Evolutionary conservation across 164 flowering plant species (phyloP).

Genomic region (Dillenia suffruticosa): DNA sequence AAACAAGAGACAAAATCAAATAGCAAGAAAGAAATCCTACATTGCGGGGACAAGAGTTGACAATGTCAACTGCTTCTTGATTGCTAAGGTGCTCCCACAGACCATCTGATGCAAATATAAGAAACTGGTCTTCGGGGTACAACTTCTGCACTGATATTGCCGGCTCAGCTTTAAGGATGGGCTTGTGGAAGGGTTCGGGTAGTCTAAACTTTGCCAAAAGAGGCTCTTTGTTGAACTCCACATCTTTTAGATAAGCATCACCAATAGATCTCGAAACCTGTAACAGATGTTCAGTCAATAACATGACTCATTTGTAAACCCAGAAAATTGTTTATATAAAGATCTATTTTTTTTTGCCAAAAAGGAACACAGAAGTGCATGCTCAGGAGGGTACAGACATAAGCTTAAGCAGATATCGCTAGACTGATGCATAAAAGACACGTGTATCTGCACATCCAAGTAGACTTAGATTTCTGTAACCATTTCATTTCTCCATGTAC

Average conservation of each 20-base stretch:
- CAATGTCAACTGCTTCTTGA: constrained; percentile 86
- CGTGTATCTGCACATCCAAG: too few relatives aligned
- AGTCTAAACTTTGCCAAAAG: constrained; percentile 66
- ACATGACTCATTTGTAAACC: too few relatives aligned
- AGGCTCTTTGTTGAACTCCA: constrained; percentile 80
- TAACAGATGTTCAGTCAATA: not conserved
- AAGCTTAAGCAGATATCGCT: too few relatives aligned
- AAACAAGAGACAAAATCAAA: not conserved
- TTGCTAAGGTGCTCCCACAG: constrained; percentile 95
- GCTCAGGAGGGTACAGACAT: too few relatives aligned
- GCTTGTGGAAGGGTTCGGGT: constrained; percentile 55
- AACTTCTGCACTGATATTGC: constrained; percentile 58
- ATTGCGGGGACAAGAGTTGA: constrained; percentile 56
- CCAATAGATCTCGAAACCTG: constrained; percentile 95
- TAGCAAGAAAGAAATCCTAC: constrained; percentile 31
- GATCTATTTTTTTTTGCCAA: too few relatives aligned
- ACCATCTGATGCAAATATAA: constrained; percentile 92
- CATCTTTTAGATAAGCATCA: constrained; percentile 81
- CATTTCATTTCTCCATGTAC: too few relatives aligned
- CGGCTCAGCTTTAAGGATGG: constrained; percentile 82
- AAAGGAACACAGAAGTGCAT: too few relatives aligned
- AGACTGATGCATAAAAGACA: too few relatives aligned
- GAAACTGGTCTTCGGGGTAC: constrained; percentile 61
- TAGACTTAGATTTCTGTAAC: too few relatives aligned
- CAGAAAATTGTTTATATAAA: too few relatives aligned